Conservation (phyloP, 225 moss, liverwort and hornwort species). For the Pleurozium schreberi region DNA sequence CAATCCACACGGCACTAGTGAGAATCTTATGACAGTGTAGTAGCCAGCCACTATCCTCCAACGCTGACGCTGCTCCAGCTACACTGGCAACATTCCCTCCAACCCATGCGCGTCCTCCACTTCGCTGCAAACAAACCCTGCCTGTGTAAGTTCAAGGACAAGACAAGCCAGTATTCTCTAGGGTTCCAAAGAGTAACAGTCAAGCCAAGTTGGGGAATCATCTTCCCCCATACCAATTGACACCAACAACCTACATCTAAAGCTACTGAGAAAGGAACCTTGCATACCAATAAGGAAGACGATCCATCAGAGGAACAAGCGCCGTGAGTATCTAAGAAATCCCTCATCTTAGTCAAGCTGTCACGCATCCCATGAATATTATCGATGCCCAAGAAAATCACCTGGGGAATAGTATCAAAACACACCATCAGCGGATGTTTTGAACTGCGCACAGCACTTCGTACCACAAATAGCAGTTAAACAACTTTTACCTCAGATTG, state of each 20-base stretch:
- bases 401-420: conserved; percentile 34
- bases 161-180: neutral
- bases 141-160: conserved; percentile 1
- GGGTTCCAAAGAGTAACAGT: neutral
- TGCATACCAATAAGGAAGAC: conserved; percentile 78
- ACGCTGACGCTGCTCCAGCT: conserved; percentile 87
- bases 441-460: neutral
- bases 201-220: neutral
- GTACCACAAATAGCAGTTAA: neutral
- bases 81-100: conserved; percentile 76
- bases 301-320: conserved; percentile 95
- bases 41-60: conserved; percentile 72
- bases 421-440: neutral
- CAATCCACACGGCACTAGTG: conserved; percentile 55
- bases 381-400: conserved; percentile 93
- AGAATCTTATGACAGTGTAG: conserved; percentile 49
- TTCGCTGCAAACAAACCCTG: conserved; percentile 51
- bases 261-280: neutral
- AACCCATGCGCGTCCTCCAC: conserved; percentile 94
- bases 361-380: conserved; percentile 98
- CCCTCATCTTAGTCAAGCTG: conserved; percentile 71
- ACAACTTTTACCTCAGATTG: conserved; percentile 63
- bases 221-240: neutral
- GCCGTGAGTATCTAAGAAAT: conserved; percentile 88
- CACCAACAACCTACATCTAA: neutral